Evolutionary conservation across 371 early-diverging fungal species (phyloP).

Genomic region (Mortierella polycephala): DNA sequence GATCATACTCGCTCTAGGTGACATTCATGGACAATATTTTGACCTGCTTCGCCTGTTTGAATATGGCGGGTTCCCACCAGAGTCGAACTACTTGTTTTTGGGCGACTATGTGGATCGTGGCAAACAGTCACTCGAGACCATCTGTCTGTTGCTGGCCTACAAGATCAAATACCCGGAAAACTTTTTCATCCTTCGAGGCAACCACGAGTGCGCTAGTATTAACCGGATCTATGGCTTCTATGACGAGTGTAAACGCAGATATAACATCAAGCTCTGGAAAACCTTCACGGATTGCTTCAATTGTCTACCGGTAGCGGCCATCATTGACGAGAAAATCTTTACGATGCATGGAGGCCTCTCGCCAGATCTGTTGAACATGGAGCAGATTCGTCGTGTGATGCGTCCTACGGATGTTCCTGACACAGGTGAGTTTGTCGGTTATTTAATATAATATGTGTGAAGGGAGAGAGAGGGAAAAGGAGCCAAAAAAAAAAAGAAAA

Average conservation of each 20-base stretch:
- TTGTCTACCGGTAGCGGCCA: constrained; percentile 92
- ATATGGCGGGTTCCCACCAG: constrained; percentile 86
- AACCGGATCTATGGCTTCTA: constrained; percentile 98
- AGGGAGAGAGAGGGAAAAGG: too few species aligned
- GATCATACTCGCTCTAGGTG: constrained; percentile 57
- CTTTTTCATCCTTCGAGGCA: constrained; percentile 94
- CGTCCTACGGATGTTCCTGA: constrained; percentile 97
- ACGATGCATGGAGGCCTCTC: constrained; percentile 98
- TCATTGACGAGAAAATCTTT: constrained; percentile 94
- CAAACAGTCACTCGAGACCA: constrained; percentile 94
- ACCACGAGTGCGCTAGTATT: constrained; percentile 96
- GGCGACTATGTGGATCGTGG: constrained; percentile 99
- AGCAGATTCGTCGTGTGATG: constrained; percentile 88
- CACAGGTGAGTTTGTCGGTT: constrained; percentile 60
- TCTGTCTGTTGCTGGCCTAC: constrained; percentile 89
- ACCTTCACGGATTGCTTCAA: constrained; percentile 94
- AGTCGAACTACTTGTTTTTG: constrained; percentile 89
- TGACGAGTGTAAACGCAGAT: constrained; percentile 97
- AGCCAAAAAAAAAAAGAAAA: not conserved
- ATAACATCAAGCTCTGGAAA: constrained; percentile 94
- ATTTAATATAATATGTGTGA: not conserved
- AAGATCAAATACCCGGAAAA: constrained; percentile 96
- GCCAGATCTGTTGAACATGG: constrained; percentile 86
- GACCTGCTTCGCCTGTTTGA: constrained; percentile 91
- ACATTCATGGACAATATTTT: constrained; percentile 95